Evolutionary conservation across 225 moss, liverwort and hornwort species (phyloP).

Genomic region (Pseudoscleropodium purum): DNA sequence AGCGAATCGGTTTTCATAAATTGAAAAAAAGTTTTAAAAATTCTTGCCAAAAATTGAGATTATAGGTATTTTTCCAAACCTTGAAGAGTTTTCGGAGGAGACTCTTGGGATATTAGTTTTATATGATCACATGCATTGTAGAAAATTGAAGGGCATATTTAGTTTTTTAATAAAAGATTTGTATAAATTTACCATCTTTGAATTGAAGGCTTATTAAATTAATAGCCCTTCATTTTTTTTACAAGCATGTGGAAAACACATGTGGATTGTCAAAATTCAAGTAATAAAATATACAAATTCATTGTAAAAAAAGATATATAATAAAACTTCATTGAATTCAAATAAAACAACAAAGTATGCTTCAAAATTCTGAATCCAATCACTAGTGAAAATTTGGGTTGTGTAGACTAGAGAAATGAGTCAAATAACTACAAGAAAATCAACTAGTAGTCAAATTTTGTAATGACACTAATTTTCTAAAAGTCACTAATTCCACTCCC

Average conservation of each 20-base stretch:
- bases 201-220: neutral
- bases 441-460: neutral
- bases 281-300: neutral
- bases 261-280: neutral
- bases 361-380: neutral
- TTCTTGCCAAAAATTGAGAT: neutral
- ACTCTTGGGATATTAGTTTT: neutral
- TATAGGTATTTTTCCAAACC: accelerated
- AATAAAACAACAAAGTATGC: neutral
- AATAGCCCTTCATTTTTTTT: neutral
- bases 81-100: accelerated
- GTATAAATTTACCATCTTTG: neutral
- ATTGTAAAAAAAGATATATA: neutral
- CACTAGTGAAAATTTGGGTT: neutral
- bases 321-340: neutral
- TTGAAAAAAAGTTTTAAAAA: neutral
- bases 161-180: neutral
- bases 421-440: neutral
- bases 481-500: accelerated
- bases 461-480: neutral
- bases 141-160: accelerated
- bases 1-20: neutral
- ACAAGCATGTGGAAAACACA: accelerated
- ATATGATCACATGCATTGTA: accelerated
- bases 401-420: neutral